These are phyloP conservation scores for Pichia kudriavzevii DNA, from an alignment of 1,139 yeast species.

Conservation along the genomic window DNA sequence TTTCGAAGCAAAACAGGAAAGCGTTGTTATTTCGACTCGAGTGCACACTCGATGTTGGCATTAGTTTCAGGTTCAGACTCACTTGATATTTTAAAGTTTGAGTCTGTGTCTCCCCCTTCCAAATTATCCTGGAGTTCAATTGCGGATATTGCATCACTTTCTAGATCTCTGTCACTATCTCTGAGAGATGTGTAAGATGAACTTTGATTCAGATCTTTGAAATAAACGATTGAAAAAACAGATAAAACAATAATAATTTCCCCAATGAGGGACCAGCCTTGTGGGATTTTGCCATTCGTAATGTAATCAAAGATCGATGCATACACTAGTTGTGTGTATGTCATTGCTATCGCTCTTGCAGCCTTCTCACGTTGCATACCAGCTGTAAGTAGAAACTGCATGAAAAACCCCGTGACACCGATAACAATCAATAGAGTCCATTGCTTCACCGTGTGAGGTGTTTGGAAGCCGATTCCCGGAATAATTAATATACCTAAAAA, in stretches of 20 bases:
- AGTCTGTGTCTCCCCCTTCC: too few species aligned
- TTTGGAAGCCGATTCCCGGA: slow-evolving; percentile 53
- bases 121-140: too few species aligned
- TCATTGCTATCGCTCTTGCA: slow-evolving; percentile 66
- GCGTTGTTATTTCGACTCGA: too few species aligned
- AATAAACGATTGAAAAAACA: slow-evolving; percentile 52
- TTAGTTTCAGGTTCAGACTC: too few species aligned
- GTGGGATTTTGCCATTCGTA: slow-evolving; percentile 70
- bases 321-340: slow-evolving; percentile 69
- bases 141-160: slow-evolving; percentile 11
- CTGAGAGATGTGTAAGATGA: neutral
- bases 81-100: too few species aligned
- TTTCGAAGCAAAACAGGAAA: too few species aligned
- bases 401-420: slow-evolving; percentile 73
- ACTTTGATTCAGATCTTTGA: slow-evolving; percentile 28
- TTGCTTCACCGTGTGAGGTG: slow-evolving; percentile 53
- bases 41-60: too few species aligned
- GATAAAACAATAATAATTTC: slow-evolving; percentile 58
- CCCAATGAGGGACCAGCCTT: slow-evolving; percentile 60
- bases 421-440: slow-evolving; percentile 57
- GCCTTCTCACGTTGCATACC: slow-evolving; percentile 83
- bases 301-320: slow-evolving; percentile 72
- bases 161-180: slow-evolving; percentile 5
- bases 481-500: slow-evolving; percentile 47
- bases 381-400: slow-evolving; percentile 72